phyloP scores from a whole-genome alignment of 2,329 filamentous ascomycete species.

The Didymosphaeria variabile region DNA sequence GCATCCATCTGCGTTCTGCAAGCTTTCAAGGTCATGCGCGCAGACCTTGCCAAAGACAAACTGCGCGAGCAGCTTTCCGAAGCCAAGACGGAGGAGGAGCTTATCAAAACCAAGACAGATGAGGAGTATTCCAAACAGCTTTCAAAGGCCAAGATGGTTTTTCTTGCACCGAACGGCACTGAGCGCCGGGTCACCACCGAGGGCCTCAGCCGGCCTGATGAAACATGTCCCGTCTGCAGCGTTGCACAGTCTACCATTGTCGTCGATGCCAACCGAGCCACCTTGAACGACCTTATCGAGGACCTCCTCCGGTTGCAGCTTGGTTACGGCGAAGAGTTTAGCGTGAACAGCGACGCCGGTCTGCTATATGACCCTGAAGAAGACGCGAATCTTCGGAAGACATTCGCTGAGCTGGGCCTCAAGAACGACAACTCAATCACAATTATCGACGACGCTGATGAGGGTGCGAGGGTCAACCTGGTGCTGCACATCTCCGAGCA shows the following conservation, averaged over 20 bases:
- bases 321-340: constrained; percentile 83
- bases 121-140: constrained; percentile 58
- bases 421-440: constrained; percentile 79
- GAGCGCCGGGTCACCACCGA: constrained; percentile 68
- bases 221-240: constrained; percentile 83
- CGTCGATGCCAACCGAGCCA: constrained; percentile 76
- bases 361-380: constrained; percentile 91
- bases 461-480: constrained; percentile 80
- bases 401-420: constrained; percentile 79
- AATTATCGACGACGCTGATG: constrained; percentile 82
- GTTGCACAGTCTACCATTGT: constrained; percentile 73
- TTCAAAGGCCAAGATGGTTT: constrained; percentile 80
- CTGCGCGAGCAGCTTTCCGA: constrained; percentile 59
- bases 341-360: constrained; percentile 75
- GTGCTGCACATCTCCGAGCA: constrained; percentile 73
- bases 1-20: constrained; percentile 92
- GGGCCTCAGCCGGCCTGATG: constrained; percentile 71
- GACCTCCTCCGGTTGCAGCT: constrained; percentile 74
- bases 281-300: constrained; percentile 80
- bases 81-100: neutral
- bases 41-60: constrained; percentile 72
- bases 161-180: constrained; percentile 72
- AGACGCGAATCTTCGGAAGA: constrained; percentile 84
- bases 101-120: neutral
- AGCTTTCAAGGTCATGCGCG: constrained; percentile 86